phyloP scores from a whole-genome alignment of 768 basidiomycete species.

The Jaapia argillacea region DNA sequence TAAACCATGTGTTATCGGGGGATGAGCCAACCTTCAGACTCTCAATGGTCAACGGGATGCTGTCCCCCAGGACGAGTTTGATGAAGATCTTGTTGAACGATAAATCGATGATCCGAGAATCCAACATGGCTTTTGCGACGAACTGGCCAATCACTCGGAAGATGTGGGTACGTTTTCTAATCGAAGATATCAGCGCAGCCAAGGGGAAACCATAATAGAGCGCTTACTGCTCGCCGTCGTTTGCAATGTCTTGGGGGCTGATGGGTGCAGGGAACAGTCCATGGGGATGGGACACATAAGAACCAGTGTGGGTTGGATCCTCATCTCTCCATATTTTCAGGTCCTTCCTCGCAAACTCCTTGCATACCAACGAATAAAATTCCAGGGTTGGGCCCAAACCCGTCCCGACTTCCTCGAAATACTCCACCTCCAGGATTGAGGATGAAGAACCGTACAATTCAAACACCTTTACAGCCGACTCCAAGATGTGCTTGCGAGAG shows the following conservation, averaged over 20 bases:
- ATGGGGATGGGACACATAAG: slow-evolving; percentile 74
- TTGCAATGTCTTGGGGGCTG: slow-evolving; percentile 53
- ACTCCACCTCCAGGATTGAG: slow-evolving; percentile 93
- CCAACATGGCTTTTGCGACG: slow-evolving; percentile 92
- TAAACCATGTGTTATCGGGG: slow-evolving; percentile 7
- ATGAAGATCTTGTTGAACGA: slow-evolving; percentile 94
- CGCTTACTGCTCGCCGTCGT: slow-evolving; percentile 68
- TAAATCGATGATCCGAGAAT: slow-evolving; percentile 95
- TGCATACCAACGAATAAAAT: slow-evolving; percentile 96
- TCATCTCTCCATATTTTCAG: slow-evolving; percentile 90
- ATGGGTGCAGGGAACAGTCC: slow-evolving; percentile 89
- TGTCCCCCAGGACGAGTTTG: slow-evolving; percentile 79
- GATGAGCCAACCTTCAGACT: slow-evolving; percentile 55
- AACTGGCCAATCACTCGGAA: slow-evolving; percentile 92
- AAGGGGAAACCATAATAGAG: slow-evolving; percentile 1
- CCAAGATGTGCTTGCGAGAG: slow-evolving; percentile 87
- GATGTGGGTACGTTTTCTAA: slow-evolving; percentile 64
- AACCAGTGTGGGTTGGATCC: slow-evolving; percentile 46
- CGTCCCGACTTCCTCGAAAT: slow-evolving; percentile 98
- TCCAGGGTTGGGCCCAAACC: slow-evolving; percentile 96
- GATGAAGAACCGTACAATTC: slow-evolving; percentile 93
- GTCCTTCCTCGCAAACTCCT: slow-evolving; percentile 85
- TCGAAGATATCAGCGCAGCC: neutral
- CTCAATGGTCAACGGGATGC: slow-evolving; percentile 75
- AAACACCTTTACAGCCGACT: slow-evolving; percentile 94